These are phyloP conservation scores for Rhodomyrtus psidioides DNA, from an alignment of 441 rosid species.

Conservation along the genomic window DNA sequence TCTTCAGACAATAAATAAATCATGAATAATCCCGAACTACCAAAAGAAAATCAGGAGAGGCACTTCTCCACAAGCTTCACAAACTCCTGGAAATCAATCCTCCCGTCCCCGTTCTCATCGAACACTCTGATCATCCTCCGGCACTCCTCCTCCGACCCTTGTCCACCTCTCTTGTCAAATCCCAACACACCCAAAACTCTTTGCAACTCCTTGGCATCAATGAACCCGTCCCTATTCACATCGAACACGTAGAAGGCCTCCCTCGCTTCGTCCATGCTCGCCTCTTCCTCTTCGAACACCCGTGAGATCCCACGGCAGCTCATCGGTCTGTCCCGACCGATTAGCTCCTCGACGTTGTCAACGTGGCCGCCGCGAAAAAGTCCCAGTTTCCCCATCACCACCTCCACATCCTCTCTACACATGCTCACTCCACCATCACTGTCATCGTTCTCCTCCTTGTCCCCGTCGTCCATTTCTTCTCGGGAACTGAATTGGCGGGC, in stretches of 20 bases:
- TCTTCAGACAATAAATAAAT: not conserved
- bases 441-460: not conserved
- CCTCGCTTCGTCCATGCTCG: conserved; percentile 48
- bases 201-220: conserved; percentile 52
- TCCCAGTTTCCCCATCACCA: conserved; percentile 43
- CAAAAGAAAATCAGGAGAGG: not conserved
- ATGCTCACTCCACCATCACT: conserved; percentile 6
- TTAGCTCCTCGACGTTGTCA: conserved; percentile 16
- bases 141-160: conserved; percentile 20
- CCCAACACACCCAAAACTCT: conserved; percentile 39
- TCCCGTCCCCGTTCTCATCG: conserved; percentile 40
- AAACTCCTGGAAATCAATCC: conserved; percentile 46
- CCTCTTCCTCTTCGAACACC: conserved; percentile 48
- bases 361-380: conserved; percentile 28
- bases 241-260: conserved; percentile 56
- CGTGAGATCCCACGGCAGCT: conserved; percentile 24
- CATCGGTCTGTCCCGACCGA: conserved; percentile 9
- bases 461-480: not conserved
- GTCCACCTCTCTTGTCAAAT: conserved; percentile 21
- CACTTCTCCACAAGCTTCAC: conserved; percentile 40
- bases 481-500: not conserved
- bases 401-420: conserved; percentile 38
- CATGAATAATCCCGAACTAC: not conserved
- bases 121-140: conserved; percentile 33
- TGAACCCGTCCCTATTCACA: conserved; percentile 47